These are phyloP conservation scores for Ascochyta clinopodiicola DNA, from an alignment of 2,329 filamentous ascomycete species.

Conservation along the genomic window DNA sequence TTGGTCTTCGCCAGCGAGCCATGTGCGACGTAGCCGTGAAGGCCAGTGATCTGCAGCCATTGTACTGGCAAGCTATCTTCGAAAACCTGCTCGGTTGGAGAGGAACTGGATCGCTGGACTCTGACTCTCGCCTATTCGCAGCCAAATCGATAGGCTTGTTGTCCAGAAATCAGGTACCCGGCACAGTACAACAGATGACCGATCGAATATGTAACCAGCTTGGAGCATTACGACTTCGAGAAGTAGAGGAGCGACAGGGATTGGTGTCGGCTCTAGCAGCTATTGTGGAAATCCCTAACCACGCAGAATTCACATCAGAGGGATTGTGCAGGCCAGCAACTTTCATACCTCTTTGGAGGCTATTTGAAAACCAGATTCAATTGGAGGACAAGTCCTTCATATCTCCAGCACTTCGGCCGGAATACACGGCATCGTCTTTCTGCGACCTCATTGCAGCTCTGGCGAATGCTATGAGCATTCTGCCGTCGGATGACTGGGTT, in stretches of 20 bases:
- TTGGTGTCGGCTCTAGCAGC: constrained; percentile 63
- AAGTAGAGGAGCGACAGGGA: constrained; percentile 75
- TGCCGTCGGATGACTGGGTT: constrained; percentile 8
- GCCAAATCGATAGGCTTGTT: constrained; percentile 72
- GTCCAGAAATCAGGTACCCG: constrained; percentile 47
- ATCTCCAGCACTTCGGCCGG: constrained; percentile 61
- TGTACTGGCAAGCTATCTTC: constrained; percentile 73
- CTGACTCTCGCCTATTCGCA: constrained; percentile 73
- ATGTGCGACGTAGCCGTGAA: constrained; percentile 76
- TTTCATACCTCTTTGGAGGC: constrained; percentile 39
- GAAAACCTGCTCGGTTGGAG: constrained; percentile 81
- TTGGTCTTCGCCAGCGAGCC: constrained; percentile 84
- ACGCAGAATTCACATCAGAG: not conserved
- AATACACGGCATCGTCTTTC: constrained; percentile 68
- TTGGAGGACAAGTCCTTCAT: constrained; percentile 50
- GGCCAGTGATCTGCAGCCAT: constrained; percentile 68
- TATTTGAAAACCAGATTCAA: constrained; percentile 40
- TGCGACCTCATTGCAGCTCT: constrained; percentile 60
- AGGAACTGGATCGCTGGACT: constrained; percentile 82
- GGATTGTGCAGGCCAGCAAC: not conserved
- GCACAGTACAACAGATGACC: constrained; percentile 48
- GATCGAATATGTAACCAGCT: constrained; percentile 55
- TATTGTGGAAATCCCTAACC: constrained; percentile 21
- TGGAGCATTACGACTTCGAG: constrained; percentile 58
- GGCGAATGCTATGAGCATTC: constrained; percentile 22